A percentile compares a stretch with the other conserved stretches of the same genome.
Conservation (phyloP, 2,329 filamentous ascomycete genomes). For the Chaetothyriales sp. region DNA sequence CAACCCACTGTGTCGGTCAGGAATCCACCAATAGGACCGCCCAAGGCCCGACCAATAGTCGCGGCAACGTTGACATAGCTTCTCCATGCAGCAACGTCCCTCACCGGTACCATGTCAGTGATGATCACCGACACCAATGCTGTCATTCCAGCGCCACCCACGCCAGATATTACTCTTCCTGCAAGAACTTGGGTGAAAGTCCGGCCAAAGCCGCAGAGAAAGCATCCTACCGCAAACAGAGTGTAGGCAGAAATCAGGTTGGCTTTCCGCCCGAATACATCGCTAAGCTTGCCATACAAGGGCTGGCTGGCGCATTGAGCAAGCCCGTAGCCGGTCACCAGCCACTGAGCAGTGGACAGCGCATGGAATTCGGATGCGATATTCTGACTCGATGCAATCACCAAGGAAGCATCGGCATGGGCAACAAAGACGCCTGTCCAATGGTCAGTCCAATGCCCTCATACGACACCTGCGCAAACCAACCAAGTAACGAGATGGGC, state of each 20-base stretch:
- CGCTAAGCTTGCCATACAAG: constrained; percentile 33
- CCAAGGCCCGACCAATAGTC: constrained; percentile 37
- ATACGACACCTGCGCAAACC: background rate
- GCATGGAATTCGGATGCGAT: constrained; percentile 35
- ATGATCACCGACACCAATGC: constrained; percentile 35
- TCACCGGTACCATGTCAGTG: constrained; percentile 34
- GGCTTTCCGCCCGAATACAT: constrained; percentile 32
- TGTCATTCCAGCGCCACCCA: constrained; percentile 33
- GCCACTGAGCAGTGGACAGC: constrained; percentile 30
- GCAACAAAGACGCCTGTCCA: constrained; percentile 48
- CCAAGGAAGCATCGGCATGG: constrained; percentile 49
- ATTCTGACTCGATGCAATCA: constrained; percentile 51
- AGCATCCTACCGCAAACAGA: constrained; percentile 28
- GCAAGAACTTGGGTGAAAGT: constrained; percentile 26
- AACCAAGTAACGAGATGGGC: constrained; percentile 5
- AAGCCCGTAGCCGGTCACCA: constrained; percentile 32
- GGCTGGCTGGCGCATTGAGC: constrained; percentile 30
- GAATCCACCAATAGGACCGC: constrained; percentile 46
- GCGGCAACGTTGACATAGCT: constrained; percentile 40
- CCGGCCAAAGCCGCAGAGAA: constrained; percentile 27
- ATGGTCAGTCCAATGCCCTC: background rate
- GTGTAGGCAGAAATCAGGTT: constrained; percentile 28
- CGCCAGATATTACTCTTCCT: constrained; percentile 29
- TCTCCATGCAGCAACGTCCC: constrained; percentile 36
- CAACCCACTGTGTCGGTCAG: constrained; percentile 51